Evolutionary conservation across 2,329 filamentous ascomycete species (phyloP).

Genomic region (Venturia carpophila): DNA sequence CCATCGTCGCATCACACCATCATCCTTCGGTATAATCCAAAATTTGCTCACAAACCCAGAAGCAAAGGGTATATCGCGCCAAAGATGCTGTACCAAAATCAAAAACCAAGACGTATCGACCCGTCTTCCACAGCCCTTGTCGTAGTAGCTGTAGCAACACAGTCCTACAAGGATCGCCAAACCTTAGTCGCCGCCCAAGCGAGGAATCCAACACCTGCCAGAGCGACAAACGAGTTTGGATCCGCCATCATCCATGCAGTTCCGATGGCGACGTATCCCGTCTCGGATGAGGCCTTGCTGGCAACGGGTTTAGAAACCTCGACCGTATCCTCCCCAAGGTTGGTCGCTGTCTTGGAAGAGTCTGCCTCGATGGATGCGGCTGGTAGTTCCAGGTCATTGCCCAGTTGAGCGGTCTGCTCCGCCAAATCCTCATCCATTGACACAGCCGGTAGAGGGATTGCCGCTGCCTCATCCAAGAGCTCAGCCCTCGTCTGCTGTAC

Average conservation of each 20-base stretch:
- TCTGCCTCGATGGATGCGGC: not conserved
- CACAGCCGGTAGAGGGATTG: not conserved
- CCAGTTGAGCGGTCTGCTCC: not conserved
- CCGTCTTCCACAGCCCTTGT: not conserved
- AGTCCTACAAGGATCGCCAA: not conserved
- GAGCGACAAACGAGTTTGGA: not conserved
- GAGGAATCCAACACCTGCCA: not conserved
- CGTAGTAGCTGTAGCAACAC: not conserved
- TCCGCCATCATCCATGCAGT: not conserved
- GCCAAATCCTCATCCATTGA: not conserved
- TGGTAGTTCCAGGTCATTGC: not conserved
- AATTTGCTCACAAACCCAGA: not conserved
- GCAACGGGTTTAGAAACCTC: not conserved
- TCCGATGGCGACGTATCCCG: not conserved
- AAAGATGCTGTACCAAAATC: not conserved
- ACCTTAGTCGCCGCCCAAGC: not conserved
- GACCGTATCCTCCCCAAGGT: not conserved
- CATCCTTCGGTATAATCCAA: not conserved
- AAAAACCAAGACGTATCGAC: not conserved
- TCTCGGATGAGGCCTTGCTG: not conserved
- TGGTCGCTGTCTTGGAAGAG: not conserved
- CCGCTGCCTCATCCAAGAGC: not conserved
- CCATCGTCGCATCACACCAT: not conserved
- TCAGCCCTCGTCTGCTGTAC: not conserved
- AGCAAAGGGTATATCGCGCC: not conserved